A percentile compares a stretch with the other conserved stretches of the same genome.
These are phyloP conservation scores for Tulasnella sp. DNA, from an alignment of 768 basidiomycete species.

Conservation along the genomic window DNA sequence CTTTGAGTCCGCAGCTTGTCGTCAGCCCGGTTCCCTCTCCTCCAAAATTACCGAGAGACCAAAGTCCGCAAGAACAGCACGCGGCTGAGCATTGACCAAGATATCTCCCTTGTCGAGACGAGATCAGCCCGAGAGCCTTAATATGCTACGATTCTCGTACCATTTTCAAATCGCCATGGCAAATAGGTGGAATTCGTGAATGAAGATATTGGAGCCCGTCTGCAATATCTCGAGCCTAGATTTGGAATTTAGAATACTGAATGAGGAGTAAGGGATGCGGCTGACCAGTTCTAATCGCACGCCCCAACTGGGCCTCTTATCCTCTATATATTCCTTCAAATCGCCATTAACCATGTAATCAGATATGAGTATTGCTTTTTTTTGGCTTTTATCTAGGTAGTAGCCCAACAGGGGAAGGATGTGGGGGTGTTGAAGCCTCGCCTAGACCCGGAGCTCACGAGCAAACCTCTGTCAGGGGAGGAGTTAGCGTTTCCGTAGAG, in stretches of 20 bases:
- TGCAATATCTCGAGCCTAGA: neutral
- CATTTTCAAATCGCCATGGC: constrained; percentile 9
- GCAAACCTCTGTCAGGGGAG: neutral
- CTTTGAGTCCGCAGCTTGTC: neutral
- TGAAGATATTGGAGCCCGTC: neutral
- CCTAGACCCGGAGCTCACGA: neutral
- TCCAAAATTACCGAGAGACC: neutral
- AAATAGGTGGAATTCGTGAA: neutral
- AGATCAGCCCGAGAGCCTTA: neutral
- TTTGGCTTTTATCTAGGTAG: neutral
- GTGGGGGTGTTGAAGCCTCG: neutral
- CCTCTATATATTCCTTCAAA: neutral
- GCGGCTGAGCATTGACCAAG: neutral
- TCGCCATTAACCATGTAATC: neutral
- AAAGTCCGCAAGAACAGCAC: constrained; percentile 11
- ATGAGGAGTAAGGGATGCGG: neutral
- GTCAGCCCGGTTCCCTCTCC: constrained; percentile 11
- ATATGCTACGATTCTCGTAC: neutral
- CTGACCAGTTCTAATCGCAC: neutral
- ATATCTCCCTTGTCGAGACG: constrained; percentile 2
- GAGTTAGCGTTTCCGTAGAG: neutral
- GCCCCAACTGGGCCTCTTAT: neutral
- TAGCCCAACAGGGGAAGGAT: constrained; percentile 3
- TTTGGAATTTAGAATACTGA: neutral
- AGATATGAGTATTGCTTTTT: neutral